A percentile compares a stretch with the other conserved stretches of the same genome.
Conservation (phyloP, 148 eudicot genomes). For the Salicornia ramosissima region DNA sequence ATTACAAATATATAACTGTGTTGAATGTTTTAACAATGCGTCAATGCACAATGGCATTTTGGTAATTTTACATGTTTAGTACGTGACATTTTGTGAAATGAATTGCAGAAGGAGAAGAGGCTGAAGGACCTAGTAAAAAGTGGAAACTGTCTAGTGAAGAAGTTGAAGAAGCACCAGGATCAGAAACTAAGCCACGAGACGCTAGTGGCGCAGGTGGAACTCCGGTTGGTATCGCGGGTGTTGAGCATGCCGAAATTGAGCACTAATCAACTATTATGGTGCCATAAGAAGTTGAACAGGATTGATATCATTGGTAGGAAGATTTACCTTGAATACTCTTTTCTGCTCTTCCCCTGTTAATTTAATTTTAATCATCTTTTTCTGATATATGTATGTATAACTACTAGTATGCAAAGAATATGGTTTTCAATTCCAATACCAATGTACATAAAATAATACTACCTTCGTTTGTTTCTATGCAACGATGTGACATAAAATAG, state of each 20-base stretch:
- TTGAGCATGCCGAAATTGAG: slow-evolving; percentile 50
- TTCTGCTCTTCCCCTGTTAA: slow-evolving; percentile 72
- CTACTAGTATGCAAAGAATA: slow-evolving; percentile 8
- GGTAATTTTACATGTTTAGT: too few relatives aligned
- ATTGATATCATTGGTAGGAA: slow-evolving; percentile 45
- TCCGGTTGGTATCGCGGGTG: slow-evolving; percentile 65
- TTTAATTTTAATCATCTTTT: background rate
- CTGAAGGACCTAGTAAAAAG: slow-evolving; percentile 63
- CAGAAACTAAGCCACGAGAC: slow-evolving; percentile 27
- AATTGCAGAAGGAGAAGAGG: slow-evolving; percentile 75
- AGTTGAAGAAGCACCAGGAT: slow-evolving; percentile 60
- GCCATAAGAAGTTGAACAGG: slow-evolving; percentile 57
- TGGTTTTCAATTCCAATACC: slow-evolving; percentile 2
- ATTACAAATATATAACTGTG: too few relatives aligned
- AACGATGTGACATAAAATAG: too few relatives aligned
- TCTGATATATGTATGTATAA: background rate
- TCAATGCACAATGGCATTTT: too few relatives aligned
- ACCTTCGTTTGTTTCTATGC: background rate
- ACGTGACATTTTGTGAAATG: too few relatives aligned
- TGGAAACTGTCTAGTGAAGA: slow-evolving; percentile 74
- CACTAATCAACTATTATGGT: slow-evolving; percentile 71
- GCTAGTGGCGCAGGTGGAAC: slow-evolving; percentile 57
- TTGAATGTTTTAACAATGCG: too few relatives aligned
- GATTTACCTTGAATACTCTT: slow-evolving; percentile 54
- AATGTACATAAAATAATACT: slow-evolving; percentile 24